A percentile compares a stretch with the other conserved stretches of the same genome.
Conservation (phyloP, 2,329 filamentous ascomycete genomes). For the Tolypocladium tundrense region DNA sequence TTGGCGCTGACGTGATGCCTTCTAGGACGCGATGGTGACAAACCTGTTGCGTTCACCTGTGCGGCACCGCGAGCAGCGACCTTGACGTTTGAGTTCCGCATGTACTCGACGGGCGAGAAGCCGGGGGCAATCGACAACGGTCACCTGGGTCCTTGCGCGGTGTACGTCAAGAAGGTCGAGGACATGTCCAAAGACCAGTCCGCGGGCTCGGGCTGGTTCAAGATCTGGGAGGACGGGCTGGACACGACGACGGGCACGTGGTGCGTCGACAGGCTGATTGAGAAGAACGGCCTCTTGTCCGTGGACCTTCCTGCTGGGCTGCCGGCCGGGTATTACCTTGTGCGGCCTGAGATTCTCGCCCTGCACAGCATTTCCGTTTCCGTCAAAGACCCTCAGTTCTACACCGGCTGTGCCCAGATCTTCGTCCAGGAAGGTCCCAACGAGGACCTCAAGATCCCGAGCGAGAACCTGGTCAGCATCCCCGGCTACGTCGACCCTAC, state of each 20-base stretch:
- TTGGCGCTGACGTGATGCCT: neutral
- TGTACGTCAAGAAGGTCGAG: conserved; percentile 62
- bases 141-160: conserved; percentile 59
- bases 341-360: conserved; percentile 59
- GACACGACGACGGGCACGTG: conserved; percentile 44
- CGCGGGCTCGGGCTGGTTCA: conserved; percentile 64
- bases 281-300: conserved; percentile 52
- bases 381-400: conserved; percentile 58
- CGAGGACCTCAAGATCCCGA: conserved; percentile 28
- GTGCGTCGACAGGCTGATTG: conserved; percentile 61
- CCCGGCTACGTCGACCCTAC: conserved; percentile 51
- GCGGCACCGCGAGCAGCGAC: conserved; percentile 39
- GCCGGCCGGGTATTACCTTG: conserved; percentile 58
- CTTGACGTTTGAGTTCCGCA: conserved; percentile 58
- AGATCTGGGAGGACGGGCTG: conserved; percentile 63
- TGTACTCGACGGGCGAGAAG: conserved; percentile 43
- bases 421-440: conserved; percentile 41
- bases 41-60: conserved; percentile 37
- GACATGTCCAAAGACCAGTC: conserved; percentile 42
- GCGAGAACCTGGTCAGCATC: conserved; percentile 38
- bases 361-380: conserved; percentile 53
- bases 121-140: conserved; percentile 47
- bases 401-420: conserved; percentile 61
- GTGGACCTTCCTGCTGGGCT: conserved; percentile 52
- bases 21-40: conserved; percentile 32